Percentiles rank a stretch among this genome's conserved stretches.
Conservation (phyloP, 192 early-diverging fungal genomes). For the Phlyctochytrium planicorne region DNA sequence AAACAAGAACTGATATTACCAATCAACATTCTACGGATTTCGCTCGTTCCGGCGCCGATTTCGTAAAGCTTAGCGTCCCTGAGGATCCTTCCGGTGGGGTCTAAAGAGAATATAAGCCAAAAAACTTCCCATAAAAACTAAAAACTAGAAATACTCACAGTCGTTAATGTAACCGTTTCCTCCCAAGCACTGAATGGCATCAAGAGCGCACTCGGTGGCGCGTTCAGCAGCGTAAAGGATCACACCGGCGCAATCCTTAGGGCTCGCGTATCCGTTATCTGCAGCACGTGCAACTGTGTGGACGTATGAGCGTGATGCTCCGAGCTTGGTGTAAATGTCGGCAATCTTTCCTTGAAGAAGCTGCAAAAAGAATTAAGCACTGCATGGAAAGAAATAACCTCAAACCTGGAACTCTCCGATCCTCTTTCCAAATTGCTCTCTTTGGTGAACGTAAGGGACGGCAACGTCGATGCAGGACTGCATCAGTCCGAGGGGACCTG, state of each 20-base stretch:
- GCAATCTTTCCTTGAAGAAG: constrained; percentile 93
- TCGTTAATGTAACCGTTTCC: constrained; percentile 96
- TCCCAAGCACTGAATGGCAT: constrained; percentile 93
- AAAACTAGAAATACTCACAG: constrained; percentile 35
- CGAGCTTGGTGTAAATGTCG: constrained; percentile 97
- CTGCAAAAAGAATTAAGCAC: constrained; percentile 11
- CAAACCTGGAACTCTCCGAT: constrained; percentile 80
- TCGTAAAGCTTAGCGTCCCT: constrained; percentile 95
- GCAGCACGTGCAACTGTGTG: constrained; percentile 89
- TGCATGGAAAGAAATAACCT: background rate
- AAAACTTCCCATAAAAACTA: background rate
- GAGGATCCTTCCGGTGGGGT: constrained; percentile 77
- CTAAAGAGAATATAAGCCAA: constrained; percentile 13
- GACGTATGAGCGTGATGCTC: constrained; percentile 84
- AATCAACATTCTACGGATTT: constrained; percentile 91
- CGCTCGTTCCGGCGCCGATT: constrained; percentile 94
- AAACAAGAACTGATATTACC: constrained; percentile 35
- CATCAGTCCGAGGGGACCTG: constrained; percentile 90
- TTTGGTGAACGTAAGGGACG: constrained; percentile 81
- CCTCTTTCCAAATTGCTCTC: constrained; percentile 81
- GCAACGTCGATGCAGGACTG: constrained; percentile 80
- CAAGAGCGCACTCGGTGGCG: constrained; percentile 88
- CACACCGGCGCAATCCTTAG: constrained; percentile 85
- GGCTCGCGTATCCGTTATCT: constrained; percentile 61
- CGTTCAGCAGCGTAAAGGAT: constrained; percentile 93